Percentiles rank a stretch among this genome's conserved stretches.
phyloP scores from a whole-genome alignment of 2,329 filamentous ascomycete species.

The Xylaria sp. region DNA sequence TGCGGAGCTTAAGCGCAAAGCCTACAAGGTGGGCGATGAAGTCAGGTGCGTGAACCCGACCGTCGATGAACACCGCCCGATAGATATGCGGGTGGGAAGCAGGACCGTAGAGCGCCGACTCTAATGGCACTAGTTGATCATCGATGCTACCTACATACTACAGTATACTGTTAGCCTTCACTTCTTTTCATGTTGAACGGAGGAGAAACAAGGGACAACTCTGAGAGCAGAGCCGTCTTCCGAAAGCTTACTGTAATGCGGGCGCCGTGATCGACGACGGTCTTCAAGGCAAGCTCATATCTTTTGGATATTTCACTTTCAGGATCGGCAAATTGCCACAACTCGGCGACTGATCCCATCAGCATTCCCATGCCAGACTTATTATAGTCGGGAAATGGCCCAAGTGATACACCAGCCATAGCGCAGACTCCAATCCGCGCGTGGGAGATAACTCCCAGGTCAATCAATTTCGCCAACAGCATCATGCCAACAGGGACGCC shows the following conservation, averaged over 20 bases:
- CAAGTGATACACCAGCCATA: slow-evolving; percentile 86
- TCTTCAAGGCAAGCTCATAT: slow-evolving; percentile 70
- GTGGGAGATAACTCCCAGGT: slow-evolving; percentile 74
- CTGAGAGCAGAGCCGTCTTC: not conserved
- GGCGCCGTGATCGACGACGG: slow-evolving; percentile 70
- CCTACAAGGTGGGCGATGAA: slow-evolving; percentile 91
- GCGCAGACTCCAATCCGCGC: slow-evolving; percentile 81
- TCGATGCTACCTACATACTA: slow-evolving; percentile 86
- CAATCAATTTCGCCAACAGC: slow-evolving; percentile 86
- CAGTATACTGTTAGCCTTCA: slow-evolving; percentile 8
- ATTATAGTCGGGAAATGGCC: slow-evolving; percentile 88
- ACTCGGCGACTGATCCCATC: slow-evolving; percentile 83
- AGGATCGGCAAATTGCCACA: slow-evolving; percentile 87
- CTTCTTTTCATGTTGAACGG: not conserved
- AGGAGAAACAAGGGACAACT: not conserved
- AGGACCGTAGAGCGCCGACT: slow-evolving; percentile 85
- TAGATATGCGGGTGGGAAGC: slow-evolving; percentile 89
- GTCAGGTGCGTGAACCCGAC: slow-evolving; percentile 83
- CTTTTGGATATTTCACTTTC: slow-evolving; percentile 76
- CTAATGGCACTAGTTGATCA: slow-evolving; percentile 89
- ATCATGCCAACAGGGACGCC: slow-evolving; percentile 92
- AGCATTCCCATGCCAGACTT: slow-evolving; percentile 80
- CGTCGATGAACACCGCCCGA: slow-evolving; percentile 92
- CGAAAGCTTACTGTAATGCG: slow-evolving; percentile 54
- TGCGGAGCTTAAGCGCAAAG: slow-evolving; percentile 88